Evolutionary conservation across 768 basidiomycete genomes (phyloP).

Genomic region (Mycena rosella): DNA sequence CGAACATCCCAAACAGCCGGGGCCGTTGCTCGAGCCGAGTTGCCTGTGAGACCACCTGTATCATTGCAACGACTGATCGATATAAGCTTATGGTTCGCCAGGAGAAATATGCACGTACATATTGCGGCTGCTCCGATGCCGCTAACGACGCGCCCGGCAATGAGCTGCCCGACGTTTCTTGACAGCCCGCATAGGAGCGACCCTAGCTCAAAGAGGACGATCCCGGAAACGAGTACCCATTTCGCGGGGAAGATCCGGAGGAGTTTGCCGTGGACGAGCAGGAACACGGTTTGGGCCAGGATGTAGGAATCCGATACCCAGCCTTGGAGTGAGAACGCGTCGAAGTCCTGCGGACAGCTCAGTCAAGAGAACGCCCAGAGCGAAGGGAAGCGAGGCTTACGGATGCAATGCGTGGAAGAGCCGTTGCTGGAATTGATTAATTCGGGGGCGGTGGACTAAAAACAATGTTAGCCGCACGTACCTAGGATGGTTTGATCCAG

Average conservation of each 20-base stretch:
- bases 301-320: conserved; percentile 38
- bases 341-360: neutral
- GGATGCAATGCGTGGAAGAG: conserved; percentile 7
- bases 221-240: conserved; percentile 34
- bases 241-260: conserved; percentile 48
- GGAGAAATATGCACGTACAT: conserved; percentile 1
- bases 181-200: conserved; percentile 53
- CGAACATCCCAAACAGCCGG: conserved; percentile 52
- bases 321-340: conserved; percentile 16
- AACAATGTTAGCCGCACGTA: neutral
- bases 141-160: conserved; percentile 56
- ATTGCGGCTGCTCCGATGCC: conserved; percentile 57
- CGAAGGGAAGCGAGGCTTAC: neutral
- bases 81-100: too few species aligned
- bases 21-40: conserved; percentile 45
- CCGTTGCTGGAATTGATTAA: neutral
- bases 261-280: conserved; percentile 47
- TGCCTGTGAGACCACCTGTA: conserved; percentile 39
- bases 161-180: conserved; percentile 43
- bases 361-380: neutral
- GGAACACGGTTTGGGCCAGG: conserved; percentile 40
- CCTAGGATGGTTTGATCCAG: conserved; percentile 1
- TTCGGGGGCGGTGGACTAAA: neutral
- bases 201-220: conserved; percentile 56
- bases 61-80: conserved; percentile 20